Evolutionary conservation across 169 alveolate genomes (phyloP).

Genomic region (Babesia ovis): DNA sequence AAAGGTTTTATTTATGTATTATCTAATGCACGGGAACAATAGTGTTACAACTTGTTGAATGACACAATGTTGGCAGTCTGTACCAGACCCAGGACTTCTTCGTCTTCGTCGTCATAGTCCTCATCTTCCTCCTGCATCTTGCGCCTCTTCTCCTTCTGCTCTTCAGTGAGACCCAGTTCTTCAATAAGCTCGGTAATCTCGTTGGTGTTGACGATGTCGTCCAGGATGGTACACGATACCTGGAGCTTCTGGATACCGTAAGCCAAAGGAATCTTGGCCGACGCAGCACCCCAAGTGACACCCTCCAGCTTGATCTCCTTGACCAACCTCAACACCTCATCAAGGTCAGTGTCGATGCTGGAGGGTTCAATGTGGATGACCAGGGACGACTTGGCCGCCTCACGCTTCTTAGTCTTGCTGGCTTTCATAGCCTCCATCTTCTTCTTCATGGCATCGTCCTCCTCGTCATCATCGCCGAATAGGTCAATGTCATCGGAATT

Average conservation of each 20-base stretch:
- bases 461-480: conserved; percentile 73
- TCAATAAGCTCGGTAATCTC: conserved; percentile 79
- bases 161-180: conserved; percentile 80
- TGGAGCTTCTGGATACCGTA: conserved; percentile 83
- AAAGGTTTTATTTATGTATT: too few relatives aligned
- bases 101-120: conserved; percentile 68
- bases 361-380: conserved; percentile 84
- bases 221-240: conserved; percentile 82
- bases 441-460: conserved; percentile 72
- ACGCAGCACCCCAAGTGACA: conserved; percentile 83
- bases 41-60: conserved; percentile 79
- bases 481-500: conserved; percentile 67
- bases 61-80: conserved; percentile 86
- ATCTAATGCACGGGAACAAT: too few relatives aligned
- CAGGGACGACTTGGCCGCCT: conserved; percentile 77
- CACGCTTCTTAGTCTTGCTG: conserved; percentile 71
- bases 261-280: conserved; percentile 83
- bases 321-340: conserved; percentile 75
- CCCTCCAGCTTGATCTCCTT: conserved; percentile 80
- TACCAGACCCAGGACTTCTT: conserved; percentile 79
- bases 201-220: conserved; percentile 82
- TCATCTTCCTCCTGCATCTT: conserved; percentile 66
- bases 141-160: conserved; percentile 66
- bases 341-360: conserved; percentile 79
- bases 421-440: conserved; percentile 81